A percentile compares a stretch with the other conserved stretches of the same genome.
Conservation (phyloP, 768 basidiomycete species). For the Leccinum broughii region DNA sequence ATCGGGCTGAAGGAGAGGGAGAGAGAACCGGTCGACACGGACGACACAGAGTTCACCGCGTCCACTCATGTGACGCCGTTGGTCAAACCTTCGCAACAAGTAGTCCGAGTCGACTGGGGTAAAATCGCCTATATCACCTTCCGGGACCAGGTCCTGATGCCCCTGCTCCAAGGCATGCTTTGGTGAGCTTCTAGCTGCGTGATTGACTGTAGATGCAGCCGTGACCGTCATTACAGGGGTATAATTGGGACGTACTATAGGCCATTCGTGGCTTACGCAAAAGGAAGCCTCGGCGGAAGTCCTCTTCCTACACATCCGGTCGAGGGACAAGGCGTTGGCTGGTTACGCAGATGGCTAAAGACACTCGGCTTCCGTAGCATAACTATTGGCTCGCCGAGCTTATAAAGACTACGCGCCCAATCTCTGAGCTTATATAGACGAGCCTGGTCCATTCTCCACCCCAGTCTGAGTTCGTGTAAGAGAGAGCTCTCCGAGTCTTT, state of each 20-base stretch:
- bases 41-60: slow-evolving; percentile 21
- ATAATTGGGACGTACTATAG: slow-evolving; percentile 33
- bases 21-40: slow-evolving; percentile 26
- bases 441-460: background rate
- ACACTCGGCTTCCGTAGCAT: slow-evolving; percentile 32
- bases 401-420: slow-evolving; percentile 10
- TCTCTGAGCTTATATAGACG: background rate
- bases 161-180: slow-evolving; percentile 63
- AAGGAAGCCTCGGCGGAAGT: slow-evolving; percentile 17
- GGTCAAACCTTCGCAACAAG: slow-evolving; percentile 32
- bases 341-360: slow-evolving; percentile 32
- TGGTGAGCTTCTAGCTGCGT: slow-evolving; percentile 46
- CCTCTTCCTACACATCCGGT: slow-evolving; percentile 13
- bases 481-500: background rate
- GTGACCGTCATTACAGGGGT: slow-evolving; percentile 25
- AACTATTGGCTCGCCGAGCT: slow-evolving; percentile 26
- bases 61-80: slow-evolving; percentile 33
- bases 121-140: slow-evolving; percentile 61
- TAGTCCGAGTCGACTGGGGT: slow-evolving; percentile 55
- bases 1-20: slow-evolving; percentile 37
- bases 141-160: slow-evolving; percentile 68
- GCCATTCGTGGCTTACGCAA: slow-evolving; percentile 29
- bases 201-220: background rate
- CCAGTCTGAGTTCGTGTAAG: background rate
- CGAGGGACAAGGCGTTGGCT: slow-evolving; percentile 33